phyloP scores from a whole-genome alignment of 2,329 filamentous ascomycete genomes.

The Exophiala oligosperma region DNA sequence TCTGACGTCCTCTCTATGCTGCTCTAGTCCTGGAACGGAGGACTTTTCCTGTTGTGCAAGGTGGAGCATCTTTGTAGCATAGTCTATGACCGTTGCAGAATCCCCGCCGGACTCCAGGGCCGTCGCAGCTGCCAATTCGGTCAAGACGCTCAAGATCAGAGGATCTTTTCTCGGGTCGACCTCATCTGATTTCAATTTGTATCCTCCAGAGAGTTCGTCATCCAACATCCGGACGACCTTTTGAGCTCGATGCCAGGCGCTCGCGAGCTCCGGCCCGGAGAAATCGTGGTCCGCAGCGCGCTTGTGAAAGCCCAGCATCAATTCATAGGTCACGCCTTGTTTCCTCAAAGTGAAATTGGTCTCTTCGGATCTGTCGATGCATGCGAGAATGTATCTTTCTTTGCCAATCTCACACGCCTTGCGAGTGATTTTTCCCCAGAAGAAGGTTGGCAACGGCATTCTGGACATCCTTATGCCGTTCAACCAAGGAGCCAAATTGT shows the following conservation, averaged over 20 bases:
- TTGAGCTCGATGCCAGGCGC: slow-evolving; percentile 36
- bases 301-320: slow-evolving; percentile 41
- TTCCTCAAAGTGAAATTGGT: slow-evolving; percentile 40
- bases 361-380: slow-evolving; percentile 35
- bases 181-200: slow-evolving; percentile 11
- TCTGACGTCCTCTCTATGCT: not conserved
- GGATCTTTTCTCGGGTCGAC: slow-evolving; percentile 41
- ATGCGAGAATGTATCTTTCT: slow-evolving; percentile 38
- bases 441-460: slow-evolving; percentile 27
- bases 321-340: slow-evolving; percentile 31
- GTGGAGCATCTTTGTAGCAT: slow-evolving; percentile 39
- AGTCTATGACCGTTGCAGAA: slow-evolving; percentile 41
- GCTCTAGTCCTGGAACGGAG: not conserved
- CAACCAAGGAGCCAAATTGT: slow-evolving; percentile 43
- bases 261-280: slow-evolving; percentile 33
- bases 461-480: slow-evolving; percentile 37
- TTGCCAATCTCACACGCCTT: slow-evolving; percentile 39
- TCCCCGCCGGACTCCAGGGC: slow-evolving; percentile 41
- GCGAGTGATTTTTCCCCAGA: slow-evolving; percentile 40
- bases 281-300: slow-evolving; percentile 37
- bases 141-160: slow-evolving; percentile 43
- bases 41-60: slow-evolving; percentile 10
- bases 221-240: slow-evolving; percentile 39
- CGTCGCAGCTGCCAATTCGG: slow-evolving; percentile 48
- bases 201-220: slow-evolving; percentile 32